phyloP scores from a whole-genome alignment of 345 rosid genomes.

The Cardamine resedifolia region DNA sequence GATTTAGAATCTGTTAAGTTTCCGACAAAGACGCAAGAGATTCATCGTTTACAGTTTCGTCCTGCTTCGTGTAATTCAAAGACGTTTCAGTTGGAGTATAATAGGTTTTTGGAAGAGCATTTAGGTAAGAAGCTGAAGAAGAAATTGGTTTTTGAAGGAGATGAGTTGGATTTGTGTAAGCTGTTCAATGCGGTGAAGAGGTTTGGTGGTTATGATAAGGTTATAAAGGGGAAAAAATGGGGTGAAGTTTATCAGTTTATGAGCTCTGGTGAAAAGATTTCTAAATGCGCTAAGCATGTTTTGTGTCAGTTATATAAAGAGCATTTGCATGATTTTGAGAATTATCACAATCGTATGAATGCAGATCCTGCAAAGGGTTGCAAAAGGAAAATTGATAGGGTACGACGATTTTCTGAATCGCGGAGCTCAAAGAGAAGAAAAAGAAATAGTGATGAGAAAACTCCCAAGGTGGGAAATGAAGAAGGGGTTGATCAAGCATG shows the following conservation, averaged over 20 bases:
- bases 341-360: conserved; percentile 52
- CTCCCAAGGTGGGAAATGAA: conserved; percentile 42
- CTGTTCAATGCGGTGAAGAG: conserved; percentile 90
- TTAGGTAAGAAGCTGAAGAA: conserved; percentile 72
- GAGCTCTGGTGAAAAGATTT: conserved; percentile 58
- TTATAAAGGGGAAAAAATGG: conserved; percentile 72
- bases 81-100: conserved; percentile 88
- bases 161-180: conserved; percentile 85
- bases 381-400: conserved; percentile 52
- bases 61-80: conserved; percentile 81
- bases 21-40: conserved; percentile 93
- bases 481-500: conserved; percentile 75
- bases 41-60: conserved; percentile 91
- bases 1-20: conserved; percentile 62
- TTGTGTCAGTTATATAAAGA: conserved; percentile 74
- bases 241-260: conserved; percentile 79
- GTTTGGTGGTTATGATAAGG: conserved; percentile 83
- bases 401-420: conserved; percentile 34
- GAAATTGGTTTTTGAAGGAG: conserved; percentile 78
- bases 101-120: conserved; percentile 69
- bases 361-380: conserved; percentile 44
- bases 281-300: conserved; percentile 90
- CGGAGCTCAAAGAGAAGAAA: conserved; percentile 57
- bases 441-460: conserved; percentile 40
- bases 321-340: conserved; percentile 81